phyloP scores from a whole-genome alignment of 2,329 filamentous ascomycete species.

The Aspergillus fumigatus region DNA sequence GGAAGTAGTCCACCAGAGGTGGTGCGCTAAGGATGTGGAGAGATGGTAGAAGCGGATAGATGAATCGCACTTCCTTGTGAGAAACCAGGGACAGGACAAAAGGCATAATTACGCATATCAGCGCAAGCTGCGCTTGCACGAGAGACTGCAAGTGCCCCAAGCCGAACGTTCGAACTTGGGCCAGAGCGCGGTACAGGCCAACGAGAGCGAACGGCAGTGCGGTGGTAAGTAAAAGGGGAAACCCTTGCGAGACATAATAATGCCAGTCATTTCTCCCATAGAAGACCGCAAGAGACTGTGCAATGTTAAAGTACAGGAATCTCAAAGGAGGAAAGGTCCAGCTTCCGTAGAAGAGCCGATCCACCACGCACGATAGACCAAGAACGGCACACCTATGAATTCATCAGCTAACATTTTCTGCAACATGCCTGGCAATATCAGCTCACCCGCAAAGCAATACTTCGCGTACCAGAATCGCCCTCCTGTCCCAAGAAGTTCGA shows the following conservation, averaged over 20 bases:
- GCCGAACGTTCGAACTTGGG: slow-evolving; percentile 29
- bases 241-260: slow-evolving; percentile 87
- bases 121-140: slow-evolving; percentile 53
- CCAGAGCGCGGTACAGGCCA: slow-evolving; percentile 56
- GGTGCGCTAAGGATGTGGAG: slow-evolving; percentile 76
- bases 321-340: slow-evolving; percentile 87
- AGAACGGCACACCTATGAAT: slow-evolving; percentile 53
- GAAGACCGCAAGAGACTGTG: slow-evolving; percentile 81
- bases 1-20: slow-evolving; percentile 62
- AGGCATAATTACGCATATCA: slow-evolving; percentile 57
- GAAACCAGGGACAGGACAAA: slow-evolving; percentile 69
- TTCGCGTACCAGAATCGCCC: slow-evolving; percentile 58
- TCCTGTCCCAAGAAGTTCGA: slow-evolving; percentile 38
- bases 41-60: slow-evolving; percentile 85
- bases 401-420: slow-evolving; percentile 6
- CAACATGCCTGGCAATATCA: not conserved
- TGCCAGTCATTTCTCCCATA: slow-evolving; percentile 88
- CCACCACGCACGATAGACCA: slow-evolving; percentile 60
- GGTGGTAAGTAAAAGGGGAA: slow-evolving; percentile 81
- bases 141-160: slow-evolving; percentile 27
- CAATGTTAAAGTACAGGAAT: slow-evolving; percentile 87
- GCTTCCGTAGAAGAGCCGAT: slow-evolving; percentile 73
- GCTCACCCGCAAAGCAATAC: slow-evolving; percentile 54
- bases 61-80: slow-evolving; percentile 96
- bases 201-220: slow-evolving; percentile 69